Conservation (phyloP, 148 eudicot species). For the Chenopodium berlandieri region DNA sequence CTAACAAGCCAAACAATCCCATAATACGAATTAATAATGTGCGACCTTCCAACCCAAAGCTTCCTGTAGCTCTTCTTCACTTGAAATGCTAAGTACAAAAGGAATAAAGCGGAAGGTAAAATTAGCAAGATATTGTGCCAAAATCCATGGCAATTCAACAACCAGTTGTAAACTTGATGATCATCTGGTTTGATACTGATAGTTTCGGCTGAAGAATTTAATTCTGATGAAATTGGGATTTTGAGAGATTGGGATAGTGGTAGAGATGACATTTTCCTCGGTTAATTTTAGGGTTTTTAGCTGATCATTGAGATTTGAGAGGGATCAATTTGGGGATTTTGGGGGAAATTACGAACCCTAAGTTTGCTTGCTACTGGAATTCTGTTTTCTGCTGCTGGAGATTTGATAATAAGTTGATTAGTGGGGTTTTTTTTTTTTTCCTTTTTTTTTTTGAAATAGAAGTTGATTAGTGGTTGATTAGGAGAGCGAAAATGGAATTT, state of each 20-base stretch:
- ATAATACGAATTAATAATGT: constrained; percentile 59
- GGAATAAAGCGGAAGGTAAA: constrained; percentile 48
- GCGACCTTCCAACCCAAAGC: constrained; percentile 56
- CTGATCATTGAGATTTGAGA: constrained; percentile 9
- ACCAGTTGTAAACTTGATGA: constrained; percentile 42
- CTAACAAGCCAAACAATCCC: constrained; percentile 66
- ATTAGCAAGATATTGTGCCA: constrained; percentile 57
- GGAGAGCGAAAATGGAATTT: background rate
- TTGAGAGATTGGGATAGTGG: constrained; percentile 5
- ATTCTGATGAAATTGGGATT: constrained; percentile 24
- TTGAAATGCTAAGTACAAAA: constrained; percentile 54
- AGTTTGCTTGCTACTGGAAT: background rate
- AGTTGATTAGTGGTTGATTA: background rate
- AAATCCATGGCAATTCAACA: constrained; percentile 61
- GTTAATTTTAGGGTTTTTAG: constrained; percentile 14
- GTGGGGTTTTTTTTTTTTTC: too few relatives aligned
- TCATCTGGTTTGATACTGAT: constrained; percentile 8
- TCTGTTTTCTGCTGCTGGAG: too few relatives aligned
- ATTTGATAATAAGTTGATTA: background rate
- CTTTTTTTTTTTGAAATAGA: too few relatives aligned
- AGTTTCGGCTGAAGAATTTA: constrained; percentile 12
- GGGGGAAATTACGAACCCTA: constrained; percentile 24
- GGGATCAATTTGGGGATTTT: constrained; percentile 7
- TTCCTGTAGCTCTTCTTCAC: constrained; percentile 50
- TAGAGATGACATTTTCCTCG: constrained; percentile 20